Conservation (phyloP, 2,329 filamentous ascomycete species). For the Aspergillus sp. region DNA sequence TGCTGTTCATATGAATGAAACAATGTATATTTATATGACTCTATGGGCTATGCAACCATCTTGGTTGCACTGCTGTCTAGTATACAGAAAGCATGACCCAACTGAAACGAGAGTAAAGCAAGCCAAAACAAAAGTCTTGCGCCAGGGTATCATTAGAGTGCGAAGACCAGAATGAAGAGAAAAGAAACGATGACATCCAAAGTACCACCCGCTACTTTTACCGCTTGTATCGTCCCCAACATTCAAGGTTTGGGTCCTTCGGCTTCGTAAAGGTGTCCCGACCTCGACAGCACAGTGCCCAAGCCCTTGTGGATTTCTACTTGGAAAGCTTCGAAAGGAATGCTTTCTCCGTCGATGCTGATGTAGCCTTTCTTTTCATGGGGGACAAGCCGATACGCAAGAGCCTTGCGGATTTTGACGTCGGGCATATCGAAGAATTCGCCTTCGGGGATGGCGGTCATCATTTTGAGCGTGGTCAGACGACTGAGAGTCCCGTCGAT, state of each 20-base stretch:
- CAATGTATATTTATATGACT: neutral
- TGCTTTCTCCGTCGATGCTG: constrained; percentile 86
- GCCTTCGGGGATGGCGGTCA: constrained; percentile 71
- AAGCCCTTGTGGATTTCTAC: constrained; percentile 82
- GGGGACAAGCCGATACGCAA: constrained; percentile 83
- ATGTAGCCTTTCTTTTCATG: constrained; percentile 76
- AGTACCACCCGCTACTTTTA: neutral
- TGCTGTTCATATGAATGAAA: neutral
- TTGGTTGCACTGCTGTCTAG: neutral
- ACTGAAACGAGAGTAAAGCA: constrained; percentile 17
- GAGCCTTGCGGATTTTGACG: constrained; percentile 79
- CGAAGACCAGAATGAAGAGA: constrained; percentile 20
- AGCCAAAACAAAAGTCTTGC: constrained; percentile 22
- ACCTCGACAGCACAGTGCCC: constrained; percentile 80
- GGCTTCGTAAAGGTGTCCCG: constrained; percentile 69
- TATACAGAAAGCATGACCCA: neutral
- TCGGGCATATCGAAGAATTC: constrained; percentile 77
- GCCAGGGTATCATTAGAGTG: constrained; percentile 37
- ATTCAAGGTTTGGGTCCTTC: constrained; percentile 34
- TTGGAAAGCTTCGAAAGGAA: constrained; percentile 88
- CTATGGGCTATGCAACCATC: neutral
- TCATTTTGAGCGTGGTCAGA: constrained; percentile 65
- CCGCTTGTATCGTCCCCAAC: neutral
- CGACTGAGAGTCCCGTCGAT: constrained; percentile 75
- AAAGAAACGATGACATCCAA: constrained; percentile 15